Evolutionary conservation across 148 eudicot genomes (phyloP).

Genomic region (Amaranthus hypochondriacus): DNA sequence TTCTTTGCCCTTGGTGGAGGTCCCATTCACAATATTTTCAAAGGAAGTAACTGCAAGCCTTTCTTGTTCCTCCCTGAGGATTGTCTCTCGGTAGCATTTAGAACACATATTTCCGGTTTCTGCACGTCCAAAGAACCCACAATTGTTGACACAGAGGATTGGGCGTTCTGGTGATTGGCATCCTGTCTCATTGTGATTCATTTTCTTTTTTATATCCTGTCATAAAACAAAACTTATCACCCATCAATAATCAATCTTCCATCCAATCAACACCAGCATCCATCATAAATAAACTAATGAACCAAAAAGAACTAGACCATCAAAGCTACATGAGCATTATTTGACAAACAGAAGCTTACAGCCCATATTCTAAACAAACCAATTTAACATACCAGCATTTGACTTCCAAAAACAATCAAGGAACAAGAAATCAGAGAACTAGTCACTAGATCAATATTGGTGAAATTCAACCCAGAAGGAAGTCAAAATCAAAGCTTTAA

Average conservation of each 20-base stretch:
- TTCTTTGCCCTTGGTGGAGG: conserved; percentile 21
- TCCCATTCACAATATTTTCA: conserved; percentile 33
- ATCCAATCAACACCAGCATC: too few relatives aligned
- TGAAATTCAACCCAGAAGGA: too few relatives aligned
- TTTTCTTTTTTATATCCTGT: conserved; percentile 4
- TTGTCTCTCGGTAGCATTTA: conserved; percentile 48
- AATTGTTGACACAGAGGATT: conserved; percentile 49
- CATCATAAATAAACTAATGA: too few relatives aligned
- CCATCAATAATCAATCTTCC: neutral
- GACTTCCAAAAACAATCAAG: too few relatives aligned
- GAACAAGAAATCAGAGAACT: too few relatives aligned
- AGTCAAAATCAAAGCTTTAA: too few relatives aligned
- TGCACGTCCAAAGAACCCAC: conserved; percentile 58
- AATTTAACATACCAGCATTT: too few relatives aligned
- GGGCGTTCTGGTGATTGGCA: conserved; percentile 51
- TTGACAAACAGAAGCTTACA: too few relatives aligned
- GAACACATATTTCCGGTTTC: conserved; percentile 61
- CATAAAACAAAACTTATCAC: neutral
- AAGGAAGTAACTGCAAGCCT: conserved; percentile 43
- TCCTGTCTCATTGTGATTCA: conserved; percentile 37
- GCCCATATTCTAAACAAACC: too few relatives aligned
- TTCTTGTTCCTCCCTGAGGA: conserved; percentile 40
- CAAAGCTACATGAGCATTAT: too few relatives aligned
- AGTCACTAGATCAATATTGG: too few relatives aligned
- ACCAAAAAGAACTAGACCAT: too few relatives aligned